phyloP scores from a whole-genome alignment of 441 rosid species.

The Biscutella laevigata region DNA sequence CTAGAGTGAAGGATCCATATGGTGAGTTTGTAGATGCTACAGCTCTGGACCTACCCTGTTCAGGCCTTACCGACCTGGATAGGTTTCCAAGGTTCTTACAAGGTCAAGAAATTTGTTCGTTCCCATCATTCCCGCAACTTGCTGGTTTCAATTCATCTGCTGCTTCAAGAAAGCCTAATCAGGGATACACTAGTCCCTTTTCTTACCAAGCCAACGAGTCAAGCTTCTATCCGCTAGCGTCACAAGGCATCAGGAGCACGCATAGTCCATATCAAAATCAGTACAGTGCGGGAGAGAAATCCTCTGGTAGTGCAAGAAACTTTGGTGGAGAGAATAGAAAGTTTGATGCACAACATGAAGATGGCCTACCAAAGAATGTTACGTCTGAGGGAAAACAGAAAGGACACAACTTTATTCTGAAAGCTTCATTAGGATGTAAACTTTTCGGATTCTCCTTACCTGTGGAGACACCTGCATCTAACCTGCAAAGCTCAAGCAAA shows the following conservation, averaged over 20 bases:
- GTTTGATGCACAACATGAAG: conserved; percentile 32
- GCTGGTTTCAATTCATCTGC: conserved; percentile 42
- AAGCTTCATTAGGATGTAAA: conserved; percentile 48
- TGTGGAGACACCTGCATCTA: conserved; percentile 40
- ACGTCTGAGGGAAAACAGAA: conserved; percentile 36
- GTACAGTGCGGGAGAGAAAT: conserved; percentile 28
- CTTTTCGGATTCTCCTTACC: conserved; percentile 81
- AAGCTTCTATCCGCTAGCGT: conserved; percentile 39
- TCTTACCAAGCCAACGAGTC: conserved; percentile 42
- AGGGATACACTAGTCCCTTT: conserved; percentile 37
- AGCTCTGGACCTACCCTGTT: conserved; percentile 28
- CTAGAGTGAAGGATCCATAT: conserved; percentile 37
- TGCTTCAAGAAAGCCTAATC: conserved; percentile 31
- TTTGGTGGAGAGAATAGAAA: conserved; percentile 34
- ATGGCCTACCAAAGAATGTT: conserved; percentile 30
- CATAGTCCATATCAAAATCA: conserved; percentile 36
- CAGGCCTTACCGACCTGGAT: conserved; percentile 53
- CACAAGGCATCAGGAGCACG: conserved; percentile 26
- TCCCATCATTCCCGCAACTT: conserved; percentile 52
- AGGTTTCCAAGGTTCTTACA: conserved; percentile 84
- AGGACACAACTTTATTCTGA: conserved; percentile 28
- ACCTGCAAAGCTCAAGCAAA: conserved; percentile 63
- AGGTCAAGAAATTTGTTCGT: conserved; percentile 92
- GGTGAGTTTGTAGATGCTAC: conserved; percentile 38
- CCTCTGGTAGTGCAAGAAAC: conserved; percentile 14